These are phyloP conservation scores for Dictyostelium firmibasis DNA, from an alignment of 78 protist species.

Conservation along the genomic window DNA sequence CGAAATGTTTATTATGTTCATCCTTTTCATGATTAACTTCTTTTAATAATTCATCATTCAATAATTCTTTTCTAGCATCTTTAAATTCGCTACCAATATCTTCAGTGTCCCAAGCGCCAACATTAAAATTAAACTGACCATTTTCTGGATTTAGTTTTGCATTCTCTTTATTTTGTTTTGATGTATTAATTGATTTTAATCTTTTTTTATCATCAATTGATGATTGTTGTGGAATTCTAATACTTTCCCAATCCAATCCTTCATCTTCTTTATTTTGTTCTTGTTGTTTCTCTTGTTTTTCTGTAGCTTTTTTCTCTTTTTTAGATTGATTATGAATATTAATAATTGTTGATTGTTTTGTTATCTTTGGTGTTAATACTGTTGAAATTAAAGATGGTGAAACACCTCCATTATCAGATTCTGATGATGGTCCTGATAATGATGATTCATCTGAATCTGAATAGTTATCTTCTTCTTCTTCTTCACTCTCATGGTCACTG, in stretches of 20 bases:
- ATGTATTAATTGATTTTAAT: not conserved
- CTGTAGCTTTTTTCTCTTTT: not conserved
- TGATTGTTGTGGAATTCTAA: not conserved
- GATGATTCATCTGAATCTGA: not conserved
- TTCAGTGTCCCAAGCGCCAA: slow-evolving; percentile 41
- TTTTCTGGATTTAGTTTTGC: not conserved
- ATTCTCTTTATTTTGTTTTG: not conserved
- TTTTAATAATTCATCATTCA: slow-evolving; percentile 32
- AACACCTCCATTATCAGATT: not conserved
- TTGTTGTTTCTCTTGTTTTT: not conserved
- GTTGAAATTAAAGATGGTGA: slow-evolving; percentile 5
- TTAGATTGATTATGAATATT: not conserved
- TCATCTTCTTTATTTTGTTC: not conserved
- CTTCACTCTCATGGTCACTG: not conserved
- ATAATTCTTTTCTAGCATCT: slow-evolving; percentile 22
- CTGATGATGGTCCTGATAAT: slow-evolving; percentile 14
- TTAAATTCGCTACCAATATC: slow-evolving; percentile 18
- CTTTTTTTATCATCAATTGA: not conserved
- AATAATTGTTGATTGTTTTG: not conserved
- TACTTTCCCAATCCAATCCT: slow-evolving; percentile 13
- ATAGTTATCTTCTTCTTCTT: not conserved
- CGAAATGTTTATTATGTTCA: slow-evolving; percentile 51
- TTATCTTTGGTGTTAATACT: not conserved
- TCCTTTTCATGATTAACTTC: slow-evolving; percentile 22
- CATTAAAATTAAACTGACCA: not conserved